Base-by-base conservation (phyloP, 306 rosid species). In the Quercus ilex region DNA sequence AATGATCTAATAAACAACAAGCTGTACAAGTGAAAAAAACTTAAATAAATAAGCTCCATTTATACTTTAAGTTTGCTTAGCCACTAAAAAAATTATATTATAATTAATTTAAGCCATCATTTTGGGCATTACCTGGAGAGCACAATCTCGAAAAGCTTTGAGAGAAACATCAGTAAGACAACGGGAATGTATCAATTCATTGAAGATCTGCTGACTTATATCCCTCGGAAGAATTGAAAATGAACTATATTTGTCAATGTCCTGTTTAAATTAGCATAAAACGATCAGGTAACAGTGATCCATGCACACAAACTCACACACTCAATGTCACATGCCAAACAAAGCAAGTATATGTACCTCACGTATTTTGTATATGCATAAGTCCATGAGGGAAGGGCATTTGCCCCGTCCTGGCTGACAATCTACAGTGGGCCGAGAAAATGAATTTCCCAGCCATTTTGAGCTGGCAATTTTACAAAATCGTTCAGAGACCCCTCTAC, bases 191-290 rank as follows among this genome's bases (percentile, higher is more conserved):
- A 91, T 89, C 87, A 91, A 55, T 58, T 89, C 90, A 26, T 86
- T 82, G 84, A 91, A 91, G 64, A 91, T 83, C 77, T 84, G 89
- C 82, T 91, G 96, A 60, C 91, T 91, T 69, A 91, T 80, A 73
- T 91, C 96, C 81, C 90, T 86, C 5, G 93, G 96, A 52, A 89
- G 89, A 80, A 81, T 70, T 0, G 90, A 87, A 57, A 91, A 83
- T 28, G 96, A 86, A 30, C 79, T 52, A 20, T 87, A 77, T 73
- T 77, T 86, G 52, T 83, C 83, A 70, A 87, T 73, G 73, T 89
- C 91, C 96, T 91, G 83, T 77, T 57, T 79, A 31, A 74, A 31
- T 69, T n/a, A 68, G 67, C 75, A 79, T 1, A 38, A 0, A 18
- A 28, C 75, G 4, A 78, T 78, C 78, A 80, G 52, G 46, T 19